phyloP scores from a whole-genome alignment of 2,329 filamentous ascomycete species.

The Fusarium sp. region DNA sequence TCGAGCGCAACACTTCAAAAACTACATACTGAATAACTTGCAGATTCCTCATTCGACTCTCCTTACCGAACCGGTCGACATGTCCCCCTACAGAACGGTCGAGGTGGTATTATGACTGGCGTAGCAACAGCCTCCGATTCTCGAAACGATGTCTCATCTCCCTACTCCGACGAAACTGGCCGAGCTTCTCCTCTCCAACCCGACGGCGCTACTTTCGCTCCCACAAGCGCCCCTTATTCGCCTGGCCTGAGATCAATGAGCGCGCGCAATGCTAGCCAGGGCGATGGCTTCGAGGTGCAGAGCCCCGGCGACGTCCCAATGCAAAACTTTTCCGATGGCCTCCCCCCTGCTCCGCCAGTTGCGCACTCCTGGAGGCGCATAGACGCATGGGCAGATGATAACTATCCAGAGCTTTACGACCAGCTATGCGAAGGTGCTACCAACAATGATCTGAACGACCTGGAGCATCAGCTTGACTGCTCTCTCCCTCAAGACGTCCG shows the following conservation, averaged over 20 bases:
- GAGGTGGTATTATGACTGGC: slow-evolving; percentile 85
- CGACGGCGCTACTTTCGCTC: slow-evolving; percentile 52
- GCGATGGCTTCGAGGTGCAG: slow-evolving; percentile 76
- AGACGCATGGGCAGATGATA: slow-evolving; percentile 91
- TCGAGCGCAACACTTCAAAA: slow-evolving; percentile 4
- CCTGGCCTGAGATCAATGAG: slow-evolving; percentile 87
- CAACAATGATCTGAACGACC: slow-evolving; percentile 93
- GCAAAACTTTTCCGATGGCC: slow-evolving; percentile 93
- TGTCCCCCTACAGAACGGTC: slow-evolving; percentile 85
- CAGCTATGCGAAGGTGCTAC: slow-evolving; percentile 94
- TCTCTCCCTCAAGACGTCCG: slow-evolving; percentile 93
- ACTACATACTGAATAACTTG: slow-evolving; percentile 32
- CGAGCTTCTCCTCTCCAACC: slow-evolving; percentile 61
- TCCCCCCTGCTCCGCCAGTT: slow-evolving; percentile 89
- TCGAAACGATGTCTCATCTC: slow-evolving; percentile 81
- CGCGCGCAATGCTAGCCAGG: slow-evolving; percentile 72
- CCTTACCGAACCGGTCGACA: slow-evolving; percentile 92
- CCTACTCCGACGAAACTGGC: slow-evolving; percentile 79
- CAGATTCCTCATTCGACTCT: slow-evolving; percentile 93
- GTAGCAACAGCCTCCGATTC: slow-evolving; percentile 92
- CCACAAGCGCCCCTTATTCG: slow-evolving; percentile 82
- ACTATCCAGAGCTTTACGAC: slow-evolving; percentile 94
- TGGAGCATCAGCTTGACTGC: slow-evolving; percentile 96
- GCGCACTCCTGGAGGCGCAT: slow-evolving; percentile 94
- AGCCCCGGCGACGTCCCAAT: slow-evolving; percentile 89